phyloP scores from a whole-genome alignment of 108 stramenopile species.

The Cylindrotheca fusiformis region DNA sequence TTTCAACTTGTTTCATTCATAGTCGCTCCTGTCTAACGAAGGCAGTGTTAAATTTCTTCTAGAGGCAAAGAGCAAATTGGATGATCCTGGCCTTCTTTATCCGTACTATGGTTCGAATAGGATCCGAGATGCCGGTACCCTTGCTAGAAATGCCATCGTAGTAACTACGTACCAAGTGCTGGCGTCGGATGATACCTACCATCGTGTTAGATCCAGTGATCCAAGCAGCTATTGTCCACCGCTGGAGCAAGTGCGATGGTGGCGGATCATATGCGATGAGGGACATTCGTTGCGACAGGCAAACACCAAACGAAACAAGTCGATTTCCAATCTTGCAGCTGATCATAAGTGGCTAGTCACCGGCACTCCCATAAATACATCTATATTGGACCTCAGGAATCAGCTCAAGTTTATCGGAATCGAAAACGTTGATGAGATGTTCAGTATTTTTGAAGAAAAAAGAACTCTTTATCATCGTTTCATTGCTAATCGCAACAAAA shows the following conservation, averaged over 20 bases:
- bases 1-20: neutral
- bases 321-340: conserved; percentile 29
- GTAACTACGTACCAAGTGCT: conserved; percentile 51
- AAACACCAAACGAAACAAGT: conserved; percentile 8
- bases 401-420: conserved; percentile 46
- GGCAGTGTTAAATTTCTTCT: conserved; percentile 10
- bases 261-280: conserved; percentile 60
- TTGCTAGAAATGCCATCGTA: conserved; percentile 35
- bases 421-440: conserved; percentile 22
- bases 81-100: conserved; percentile 47
- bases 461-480: neutral
- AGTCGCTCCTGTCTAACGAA: neutral
- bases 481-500: too few species aligned
- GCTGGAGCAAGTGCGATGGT: conserved; percentile 48
- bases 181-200: conserved; percentile 33
- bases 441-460: neutral
- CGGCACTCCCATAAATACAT: conserved; percentile 30
- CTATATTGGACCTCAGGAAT: conserved; percentile 26
- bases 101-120: conserved; percentile 46
- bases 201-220: conserved; percentile 8
- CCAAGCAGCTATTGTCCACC: conserved; percentile 30
- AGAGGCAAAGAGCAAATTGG: conserved; percentile 48
- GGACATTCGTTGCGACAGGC: conserved; percentile 38
- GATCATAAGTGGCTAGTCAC: conserved; percentile 47
- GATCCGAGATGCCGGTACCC: conserved; percentile 27